Evolutionary conservation across 2,329 filamentous ascomycete species (phyloP).

Genomic region (Aspergillus cejpii): DNA sequence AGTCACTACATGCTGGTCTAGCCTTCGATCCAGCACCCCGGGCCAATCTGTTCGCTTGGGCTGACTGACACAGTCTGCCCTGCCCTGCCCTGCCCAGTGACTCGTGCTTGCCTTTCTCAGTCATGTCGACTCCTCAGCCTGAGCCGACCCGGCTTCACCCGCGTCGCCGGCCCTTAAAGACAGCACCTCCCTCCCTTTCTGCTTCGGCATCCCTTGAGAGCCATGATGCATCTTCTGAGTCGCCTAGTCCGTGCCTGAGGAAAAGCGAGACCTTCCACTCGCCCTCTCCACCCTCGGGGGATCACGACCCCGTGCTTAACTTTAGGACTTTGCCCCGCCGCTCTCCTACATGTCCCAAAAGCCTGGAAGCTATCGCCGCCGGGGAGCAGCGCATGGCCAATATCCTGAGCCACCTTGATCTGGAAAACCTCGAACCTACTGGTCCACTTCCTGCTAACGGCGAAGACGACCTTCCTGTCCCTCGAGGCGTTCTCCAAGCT

Average conservation of each 20-base stretch:
- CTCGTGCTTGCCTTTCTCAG: constrained; percentile 14
- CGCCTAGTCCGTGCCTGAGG: constrained; percentile 47
- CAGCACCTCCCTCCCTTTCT: constrained; percentile 23
- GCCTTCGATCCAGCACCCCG: constrained; percentile 11
- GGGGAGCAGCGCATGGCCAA: constrained; percentile 62
- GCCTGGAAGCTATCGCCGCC: constrained; percentile 62
- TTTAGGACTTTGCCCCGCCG: constrained; percentile 53
- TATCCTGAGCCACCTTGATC: constrained; percentile 60
- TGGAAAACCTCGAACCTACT: constrained; percentile 46
- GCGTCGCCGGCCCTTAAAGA: constrained; percentile 33
- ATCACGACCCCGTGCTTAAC: constrained; percentile 39
- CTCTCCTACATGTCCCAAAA: constrained; percentile 52
- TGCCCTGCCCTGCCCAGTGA: constrained; percentile 4
- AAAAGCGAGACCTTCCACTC: constrained; percentile 63
- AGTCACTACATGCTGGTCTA: constrained; percentile 1
- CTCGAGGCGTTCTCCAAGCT: constrained; percentile 53
- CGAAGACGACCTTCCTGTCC: constrained; percentile 55
- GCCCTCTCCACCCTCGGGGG: constrained; percentile 35
- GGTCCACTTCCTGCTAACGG: constrained; percentile 36
- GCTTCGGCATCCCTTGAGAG: constrained; percentile 17
- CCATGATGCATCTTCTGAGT: constrained; percentile 13
- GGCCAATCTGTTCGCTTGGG: constrained; percentile 3
- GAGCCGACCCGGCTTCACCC: constrained; percentile 26
- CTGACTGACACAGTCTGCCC: constrained; percentile 4
- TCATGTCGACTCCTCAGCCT: constrained; percentile 27